These are phyloP conservation scores for Calocera viscosa DNA, from an alignment of 768 basidiomycete species.

Conservation along the genomic window DNA sequence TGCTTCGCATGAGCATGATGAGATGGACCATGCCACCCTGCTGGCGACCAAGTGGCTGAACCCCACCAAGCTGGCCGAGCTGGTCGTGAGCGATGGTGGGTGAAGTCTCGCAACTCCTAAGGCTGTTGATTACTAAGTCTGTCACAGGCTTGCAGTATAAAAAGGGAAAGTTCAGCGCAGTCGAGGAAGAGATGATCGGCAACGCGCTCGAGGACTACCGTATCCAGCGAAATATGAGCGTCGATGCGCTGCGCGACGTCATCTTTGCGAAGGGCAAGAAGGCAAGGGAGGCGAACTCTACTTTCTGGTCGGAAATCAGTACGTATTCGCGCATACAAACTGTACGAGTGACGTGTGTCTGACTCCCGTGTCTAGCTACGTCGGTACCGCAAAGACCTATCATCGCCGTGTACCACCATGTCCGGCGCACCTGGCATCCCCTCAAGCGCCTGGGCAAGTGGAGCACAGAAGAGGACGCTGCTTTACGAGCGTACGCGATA, in stretches of 20 bases:
- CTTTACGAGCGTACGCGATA: conserved; percentile 45
- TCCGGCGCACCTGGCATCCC: conserved; percentile 58
- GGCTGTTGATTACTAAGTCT: conserved; percentile 3
- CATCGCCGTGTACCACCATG: conserved; percentile 72
- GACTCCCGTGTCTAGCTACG: conserved; percentile 35
- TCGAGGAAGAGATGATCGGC: conserved; percentile 55
- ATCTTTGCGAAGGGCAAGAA: conserved; percentile 49
- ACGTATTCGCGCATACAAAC: conserved; percentile 24
- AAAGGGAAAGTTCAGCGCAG: conserved; percentile 75
- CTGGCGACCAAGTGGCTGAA: conserved; percentile 73
- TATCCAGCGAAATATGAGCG: conserved; percentile 35
- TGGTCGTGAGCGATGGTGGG: conserved; percentile 56
- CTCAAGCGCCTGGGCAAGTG: conserved; percentile 58
- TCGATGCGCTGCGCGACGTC: conserved; percentile 46
- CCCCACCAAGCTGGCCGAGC: conserved; percentile 50
- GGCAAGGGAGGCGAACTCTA: conserved; percentile 45
- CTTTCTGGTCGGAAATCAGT: conserved; percentile 78
- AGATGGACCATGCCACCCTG: conserved; percentile 41
- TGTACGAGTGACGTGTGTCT: background rate
- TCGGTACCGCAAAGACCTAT: conserved; percentile 66
- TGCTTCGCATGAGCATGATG: background rate
- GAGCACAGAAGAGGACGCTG: conserved; percentile 50
- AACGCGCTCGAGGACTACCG: conserved; percentile 54
- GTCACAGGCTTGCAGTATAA: conserved; percentile 64
- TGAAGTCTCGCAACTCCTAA: background rate